These are phyloP conservation scores for Candida gigantensis DNA, from an alignment of 1,139 yeast species.

Conservation along the genomic window DNA sequence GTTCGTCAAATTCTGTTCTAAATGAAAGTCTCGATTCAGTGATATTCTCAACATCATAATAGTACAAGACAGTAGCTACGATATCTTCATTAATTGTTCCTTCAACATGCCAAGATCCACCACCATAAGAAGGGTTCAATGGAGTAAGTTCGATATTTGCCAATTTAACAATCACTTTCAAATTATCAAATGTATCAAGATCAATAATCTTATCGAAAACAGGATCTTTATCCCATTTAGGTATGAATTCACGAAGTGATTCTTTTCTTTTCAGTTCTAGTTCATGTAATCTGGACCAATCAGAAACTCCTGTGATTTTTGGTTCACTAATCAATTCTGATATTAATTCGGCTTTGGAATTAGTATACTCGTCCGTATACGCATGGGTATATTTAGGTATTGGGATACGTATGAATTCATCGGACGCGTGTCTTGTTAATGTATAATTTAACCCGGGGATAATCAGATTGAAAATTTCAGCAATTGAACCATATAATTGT, in stretches of 20 bases:
- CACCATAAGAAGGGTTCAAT: slow-evolving; percentile 37
- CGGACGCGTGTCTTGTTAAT: slow-evolving; percentile 26
- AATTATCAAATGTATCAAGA: slow-evolving; percentile 19
- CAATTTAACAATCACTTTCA: slow-evolving; percentile 43
- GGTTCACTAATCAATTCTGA: slow-evolving; percentile 11
- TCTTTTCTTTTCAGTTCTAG: slow-evolving; percentile 14
- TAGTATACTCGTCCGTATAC: slow-evolving; percentile 20
- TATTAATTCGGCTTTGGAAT: slow-evolving; percentile 10
- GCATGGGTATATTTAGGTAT: slow-evolving; percentile 18
- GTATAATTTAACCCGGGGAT: slow-evolving; percentile 33
- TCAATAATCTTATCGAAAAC: slow-evolving; percentile 18
- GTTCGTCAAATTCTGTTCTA: slow-evolving; percentile 33
- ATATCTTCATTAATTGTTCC: slow-evolving; percentile 46
- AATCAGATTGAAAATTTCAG: slow-evolving; percentile 26
- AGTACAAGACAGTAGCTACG: slow-evolving; percentile 43
- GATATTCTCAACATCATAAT: slow-evolving; percentile 45
- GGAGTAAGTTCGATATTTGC: slow-evolving; percentile 48
- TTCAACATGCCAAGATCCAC: slow-evolving; percentile 51
- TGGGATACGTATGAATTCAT: slow-evolving; percentile 19
- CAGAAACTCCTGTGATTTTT: slow-evolving; percentile 11
- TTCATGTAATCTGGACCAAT: slow-evolving; percentile 14
- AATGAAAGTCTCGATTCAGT: slow-evolving; percentile 36
- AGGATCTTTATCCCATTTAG: slow-evolving; percentile 20
- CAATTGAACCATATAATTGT: slow-evolving; percentile 31
- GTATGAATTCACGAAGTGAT: slow-evolving; percentile 18